These are phyloP conservation scores for Pulveroboletus sp. DNA, from an alignment of 768 basidiomycete genomes.

Conservation along the genomic window DNA sequence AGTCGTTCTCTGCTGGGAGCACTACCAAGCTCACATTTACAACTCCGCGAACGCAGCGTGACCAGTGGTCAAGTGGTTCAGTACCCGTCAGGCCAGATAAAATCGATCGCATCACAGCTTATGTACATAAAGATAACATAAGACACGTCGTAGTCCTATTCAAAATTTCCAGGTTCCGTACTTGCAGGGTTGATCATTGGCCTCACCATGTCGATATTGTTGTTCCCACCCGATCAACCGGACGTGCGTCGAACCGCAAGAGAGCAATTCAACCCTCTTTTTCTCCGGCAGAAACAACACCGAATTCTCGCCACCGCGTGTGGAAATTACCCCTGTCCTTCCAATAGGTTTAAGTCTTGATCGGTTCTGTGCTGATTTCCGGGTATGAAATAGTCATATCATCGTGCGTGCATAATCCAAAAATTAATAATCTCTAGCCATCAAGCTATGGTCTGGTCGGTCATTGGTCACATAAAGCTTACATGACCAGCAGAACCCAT, in stretches of 20 bases:
- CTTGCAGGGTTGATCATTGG: background rate
- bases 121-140: conserved; percentile 20
- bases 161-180: background rate
- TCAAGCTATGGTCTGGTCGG: no score
- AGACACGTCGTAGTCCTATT: background rate
- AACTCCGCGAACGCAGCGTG: conserved; percentile 34
- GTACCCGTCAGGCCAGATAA: background rate
- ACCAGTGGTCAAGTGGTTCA: conserved; percentile 8
- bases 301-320: conserved; percentile 2
- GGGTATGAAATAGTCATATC: conserved; percentile 25
- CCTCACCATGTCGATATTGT: conserved; percentile 1
- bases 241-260: background rate
- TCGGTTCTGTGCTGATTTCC: conserved; percentile 15
- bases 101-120: background rate
- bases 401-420: conserved; percentile 16
- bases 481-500: conserved; percentile 13
- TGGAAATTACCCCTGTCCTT: conserved; percentile 7
- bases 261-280: conserved; percentile 3
- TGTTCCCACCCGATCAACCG: conserved; percentile 14
- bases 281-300: background rate
- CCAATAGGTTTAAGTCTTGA: background rate
- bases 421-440: conserved; percentile 22
- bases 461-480: conserved; percentile 6
- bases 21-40: conserved; percentile 9
- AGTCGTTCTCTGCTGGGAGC: background rate